Percentiles rank a stretch among this genome's conserved stretches.
Evolutionary conservation across 2,329 filamentous ascomycete genomes (phyloP).

Genomic region (Thielaviopsis populi): DNA sequence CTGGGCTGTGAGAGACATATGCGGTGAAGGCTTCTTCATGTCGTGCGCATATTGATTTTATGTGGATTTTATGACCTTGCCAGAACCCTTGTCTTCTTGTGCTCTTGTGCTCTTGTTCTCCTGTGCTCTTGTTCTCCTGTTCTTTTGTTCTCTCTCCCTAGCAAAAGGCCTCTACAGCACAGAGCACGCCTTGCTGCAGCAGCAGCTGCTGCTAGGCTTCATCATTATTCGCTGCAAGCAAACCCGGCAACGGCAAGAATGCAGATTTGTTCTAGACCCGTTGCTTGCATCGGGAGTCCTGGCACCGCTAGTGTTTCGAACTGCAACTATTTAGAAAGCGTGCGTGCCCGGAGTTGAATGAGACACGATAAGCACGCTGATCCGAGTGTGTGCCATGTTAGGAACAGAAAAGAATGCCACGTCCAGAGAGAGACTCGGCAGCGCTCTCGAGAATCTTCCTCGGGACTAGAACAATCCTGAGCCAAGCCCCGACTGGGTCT

Average conservation of each 20-base stretch:
- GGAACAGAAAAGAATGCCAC: not conserved
- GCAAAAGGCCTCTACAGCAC: not conserved
- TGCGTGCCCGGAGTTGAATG: not conserved
- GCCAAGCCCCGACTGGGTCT: not conserved
- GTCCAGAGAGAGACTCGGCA: not conserved
- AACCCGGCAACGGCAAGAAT: constrained; percentile 3
- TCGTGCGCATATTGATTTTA: not conserved
- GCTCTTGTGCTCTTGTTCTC: not conserved
- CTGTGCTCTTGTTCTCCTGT: too few relatives aligned
- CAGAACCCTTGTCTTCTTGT: not conserved
- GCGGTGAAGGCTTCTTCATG: not conserved
- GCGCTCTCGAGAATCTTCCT: not conserved
- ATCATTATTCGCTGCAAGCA: not conserved
- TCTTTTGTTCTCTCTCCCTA: not conserved
- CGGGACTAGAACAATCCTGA: not conserved
- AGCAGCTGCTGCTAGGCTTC: not conserved
- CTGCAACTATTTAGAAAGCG: not conserved
- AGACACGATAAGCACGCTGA: not conserved
- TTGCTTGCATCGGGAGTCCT: not conserved
- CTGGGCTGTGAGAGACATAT: not conserved
- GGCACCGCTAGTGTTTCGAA: not conserved
- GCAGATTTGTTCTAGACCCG: not conserved
- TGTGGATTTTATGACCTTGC: not conserved
- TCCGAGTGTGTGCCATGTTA: not conserved
- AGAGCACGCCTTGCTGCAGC: not conserved